Evolutionary conservation across 139 green algal species (phyloP).

Genomic region (Microglena sp.): DNA sequence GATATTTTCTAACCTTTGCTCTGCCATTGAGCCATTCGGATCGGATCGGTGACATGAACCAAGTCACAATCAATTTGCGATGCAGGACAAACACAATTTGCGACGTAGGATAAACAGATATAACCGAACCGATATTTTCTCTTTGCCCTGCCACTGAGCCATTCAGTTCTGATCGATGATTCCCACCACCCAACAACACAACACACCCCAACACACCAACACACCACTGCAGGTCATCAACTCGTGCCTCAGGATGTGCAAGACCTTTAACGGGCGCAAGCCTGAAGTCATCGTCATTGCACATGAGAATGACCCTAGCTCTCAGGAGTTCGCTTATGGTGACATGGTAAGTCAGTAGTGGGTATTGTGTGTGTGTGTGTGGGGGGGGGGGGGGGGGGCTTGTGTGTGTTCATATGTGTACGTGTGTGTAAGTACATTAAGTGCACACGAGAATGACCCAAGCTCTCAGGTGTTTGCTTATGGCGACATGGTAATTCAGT

Average conservation of each 20-base stretch:
- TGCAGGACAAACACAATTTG: not conserved
- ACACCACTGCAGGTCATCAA: constrained; percentile 50
- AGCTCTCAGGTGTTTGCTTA: not conserved
- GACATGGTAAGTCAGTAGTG: too few species aligned
- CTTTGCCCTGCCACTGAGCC: not conserved
- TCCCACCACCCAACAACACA: not conserved
- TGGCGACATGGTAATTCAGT: too few species aligned
- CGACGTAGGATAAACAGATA: not conserved
- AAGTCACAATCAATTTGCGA: not conserved
- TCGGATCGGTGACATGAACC: not conserved
- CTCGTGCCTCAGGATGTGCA: constrained; percentile 39
- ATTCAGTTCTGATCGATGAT: not conserved
- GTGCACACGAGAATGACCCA: not conserved
- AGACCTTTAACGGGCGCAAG: constrained; percentile 64
- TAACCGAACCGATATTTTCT: too few species aligned
- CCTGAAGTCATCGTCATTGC: constrained; percentile 62
- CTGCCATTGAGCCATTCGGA: too few species aligned
- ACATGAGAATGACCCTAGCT: constrained; percentile 43
- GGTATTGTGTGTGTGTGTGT: not conserved
- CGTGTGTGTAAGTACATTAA: not conserved
- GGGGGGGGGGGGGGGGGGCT: too few species aligned
- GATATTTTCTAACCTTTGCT: too few species aligned
- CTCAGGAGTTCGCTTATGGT: too few species aligned
- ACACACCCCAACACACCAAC: not conserved
- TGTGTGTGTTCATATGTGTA: not conserved